A percentile compares a stretch with the other conserved stretches of the same genome.
phyloP scores from a whole-genome alignment of 1,284 basidiomycete species.

The Apiotrichum montevideense region DNA sequence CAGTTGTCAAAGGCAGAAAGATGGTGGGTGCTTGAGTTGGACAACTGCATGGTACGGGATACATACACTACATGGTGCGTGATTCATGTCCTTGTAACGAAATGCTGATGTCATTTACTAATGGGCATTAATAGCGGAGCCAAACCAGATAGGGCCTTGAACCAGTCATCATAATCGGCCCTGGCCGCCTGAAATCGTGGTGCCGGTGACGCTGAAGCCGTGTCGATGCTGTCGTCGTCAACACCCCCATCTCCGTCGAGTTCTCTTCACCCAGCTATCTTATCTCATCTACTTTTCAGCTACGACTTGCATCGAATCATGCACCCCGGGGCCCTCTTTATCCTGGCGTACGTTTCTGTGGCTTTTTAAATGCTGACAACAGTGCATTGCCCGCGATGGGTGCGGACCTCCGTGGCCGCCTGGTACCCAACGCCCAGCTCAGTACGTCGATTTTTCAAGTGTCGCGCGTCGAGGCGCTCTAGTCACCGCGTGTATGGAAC shows the following conservation, averaged over 20 bases:
- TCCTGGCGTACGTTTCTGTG: background rate
- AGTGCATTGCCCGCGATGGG: slow-evolving; percentile 2
- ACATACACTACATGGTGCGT: too few species aligned
- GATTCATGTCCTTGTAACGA: background rate
- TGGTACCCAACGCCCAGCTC: background rate
- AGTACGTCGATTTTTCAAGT: background rate
- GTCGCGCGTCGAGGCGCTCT: too few species aligned
- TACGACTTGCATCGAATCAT: background rate
- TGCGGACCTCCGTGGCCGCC: background rate
- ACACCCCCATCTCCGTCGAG: too few species aligned
- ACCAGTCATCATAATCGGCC: too few species aligned
- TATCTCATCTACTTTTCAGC: too few species aligned
- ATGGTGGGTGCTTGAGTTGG: background rate
- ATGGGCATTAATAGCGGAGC: background rate
- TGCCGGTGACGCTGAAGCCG: too few species aligned
- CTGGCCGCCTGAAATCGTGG: too few species aligned
- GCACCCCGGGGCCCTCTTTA: slow-evolving; percentile 1
- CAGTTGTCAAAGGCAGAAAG: too few species aligned
- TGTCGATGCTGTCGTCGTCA: too few species aligned
- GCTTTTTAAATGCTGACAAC: background rate
- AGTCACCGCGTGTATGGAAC: too few species aligned
- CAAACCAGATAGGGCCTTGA: background rate
- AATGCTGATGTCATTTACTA: background rate
- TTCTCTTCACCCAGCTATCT: too few species aligned
- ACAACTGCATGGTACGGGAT: too few species aligned